Conservation (phyloP, 768 basidiomycete genomes). For the Rhizopogon vulgaris region DNA sequence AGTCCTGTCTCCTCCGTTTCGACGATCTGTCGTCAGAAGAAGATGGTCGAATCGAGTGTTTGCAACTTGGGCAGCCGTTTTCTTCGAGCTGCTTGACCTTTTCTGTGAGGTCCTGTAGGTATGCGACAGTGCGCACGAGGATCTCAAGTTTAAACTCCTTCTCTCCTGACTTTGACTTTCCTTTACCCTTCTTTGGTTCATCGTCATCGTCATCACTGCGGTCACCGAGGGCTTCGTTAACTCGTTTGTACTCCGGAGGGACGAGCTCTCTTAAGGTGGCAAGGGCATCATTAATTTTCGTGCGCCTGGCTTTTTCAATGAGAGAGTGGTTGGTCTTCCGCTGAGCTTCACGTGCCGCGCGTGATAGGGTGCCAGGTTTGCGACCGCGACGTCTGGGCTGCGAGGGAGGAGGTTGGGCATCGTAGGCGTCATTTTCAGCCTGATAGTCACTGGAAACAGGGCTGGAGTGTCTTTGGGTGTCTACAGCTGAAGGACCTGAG, state of each 20-base stretch:
- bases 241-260: slow-evolving; percentile 46
- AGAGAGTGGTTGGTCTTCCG: slow-evolving; percentile 91
- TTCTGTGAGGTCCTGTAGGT: slow-evolving; percentile 63
- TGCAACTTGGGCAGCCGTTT: slow-evolving; percentile 18
- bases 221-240: slow-evolving; percentile 21
- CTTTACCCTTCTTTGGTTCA: slow-evolving; percentile 23
- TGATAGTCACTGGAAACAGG: slow-evolving; percentile 14
- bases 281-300: slow-evolving; percentile 93
- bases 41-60: slow-evolving; percentile 8
- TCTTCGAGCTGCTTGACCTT: slow-evolving; percentile 43
- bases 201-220: slow-evolving; percentile 27
- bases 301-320: slow-evolving; percentile 89
- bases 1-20: background rate
- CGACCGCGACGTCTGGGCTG: slow-evolving; percentile 58
- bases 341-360: slow-evolving; percentile 76
- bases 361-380: slow-evolving; percentile 67
- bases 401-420: slow-evolving; percentile 15
- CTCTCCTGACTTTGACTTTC: slow-evolving; percentile 43
- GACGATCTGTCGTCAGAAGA: slow-evolving; percentile 4
- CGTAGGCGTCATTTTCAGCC: slow-evolving; percentile 23
- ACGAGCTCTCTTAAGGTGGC: slow-evolving; percentile 73
- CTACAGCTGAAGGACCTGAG: slow-evolving; percentile 6
- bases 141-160: slow-evolving; percentile 94
- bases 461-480: slow-evolving; percentile 1
- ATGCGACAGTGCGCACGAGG: slow-evolving; percentile 74